Base-by-base conservation (phyloP, 441 rosid genomes). In the Gossypium aridum region DNA sequence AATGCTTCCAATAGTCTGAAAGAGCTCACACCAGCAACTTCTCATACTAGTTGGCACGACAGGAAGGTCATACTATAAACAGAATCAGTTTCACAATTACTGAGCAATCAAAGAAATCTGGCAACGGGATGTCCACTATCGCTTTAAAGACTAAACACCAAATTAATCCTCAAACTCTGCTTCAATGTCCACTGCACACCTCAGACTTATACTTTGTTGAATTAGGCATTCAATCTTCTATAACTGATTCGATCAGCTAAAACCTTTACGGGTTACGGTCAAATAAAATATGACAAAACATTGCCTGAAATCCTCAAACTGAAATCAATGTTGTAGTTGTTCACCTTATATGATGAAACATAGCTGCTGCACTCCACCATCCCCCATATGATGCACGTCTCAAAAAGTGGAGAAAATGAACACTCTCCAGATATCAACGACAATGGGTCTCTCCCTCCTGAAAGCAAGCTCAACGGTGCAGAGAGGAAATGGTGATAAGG, bases 51-150 rank as follows among this genome's bases (percentile, higher is more conserved):
- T 64, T 51, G 76, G 78, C 79, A 76, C 54, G 51, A 64, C 65
- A 63, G 34, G 51, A 56, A 72, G 59, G 55, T 6, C 2, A 19
- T 55, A 68, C 86, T 84, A 77, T 84, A 84, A 80, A 86, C 39
- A 71, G 56, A 75, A 68, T 75, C 28, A 72, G 72, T 77, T 56
- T 25, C 60, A 73, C 85, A 70, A 78, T 47, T 72, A 70, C 43
- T 37, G 12, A 76, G 70, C 37, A 75, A 75, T 57, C 60, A 59
- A 28, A 51, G 13, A 78, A 49, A 75, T 76, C 69, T 20, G 57
- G 60, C 71, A 59, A 56, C 45, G 56, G 13, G 43, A 81, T 67
- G n/a, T 13, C 64, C 20, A 10, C 7, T 20, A 6, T 28, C 64
- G 59, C 54, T 39, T 62, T 79, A 61, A 22, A 25, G 51, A 37